These are phyloP conservation scores for Pythium folliculosum DNA, from an alignment of 352 stramenopile species.

Conservation along the genomic window DNA sequence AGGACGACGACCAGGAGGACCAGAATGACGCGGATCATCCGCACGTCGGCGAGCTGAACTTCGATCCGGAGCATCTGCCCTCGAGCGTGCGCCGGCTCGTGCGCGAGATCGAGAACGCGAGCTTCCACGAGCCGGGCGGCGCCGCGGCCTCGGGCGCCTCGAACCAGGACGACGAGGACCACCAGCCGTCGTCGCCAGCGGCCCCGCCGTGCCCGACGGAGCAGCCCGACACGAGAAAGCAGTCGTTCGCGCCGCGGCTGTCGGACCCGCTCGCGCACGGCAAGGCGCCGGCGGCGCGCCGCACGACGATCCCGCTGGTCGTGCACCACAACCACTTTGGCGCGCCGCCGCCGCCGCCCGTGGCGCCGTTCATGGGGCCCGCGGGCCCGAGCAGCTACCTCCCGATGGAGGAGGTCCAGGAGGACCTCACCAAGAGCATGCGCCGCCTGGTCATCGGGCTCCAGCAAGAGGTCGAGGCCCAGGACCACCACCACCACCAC, in stretches of 20 bases:
- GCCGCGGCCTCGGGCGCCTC: constrained; percentile 24
- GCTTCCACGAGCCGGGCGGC: constrained; percentile 25
- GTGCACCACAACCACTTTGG: neutral
- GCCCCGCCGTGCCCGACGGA: neutral
- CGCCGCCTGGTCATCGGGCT: constrained; percentile 74
- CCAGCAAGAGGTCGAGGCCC: constrained; percentile 55
- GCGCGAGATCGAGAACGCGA: constrained; percentile 51
- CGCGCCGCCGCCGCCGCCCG: neutral
- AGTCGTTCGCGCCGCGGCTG: constrained; percentile 3
- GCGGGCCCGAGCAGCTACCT: constrained; percentile 30
- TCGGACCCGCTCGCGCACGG: constrained; percentile 18
- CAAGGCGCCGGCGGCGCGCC: neutral
- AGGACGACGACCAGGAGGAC: constrained; percentile 8
- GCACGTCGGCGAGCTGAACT: constrained; percentile 41
- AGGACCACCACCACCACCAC: neutral
- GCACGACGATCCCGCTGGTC: constrained; percentile 22
- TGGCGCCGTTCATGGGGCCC: neutral
- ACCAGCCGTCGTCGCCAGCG: neutral
- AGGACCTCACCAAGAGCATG: constrained; percentile 75
- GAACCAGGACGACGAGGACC: constrained; percentile 47
- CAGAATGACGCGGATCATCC: neutral
- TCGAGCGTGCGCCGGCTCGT: constrained; percentile 56
- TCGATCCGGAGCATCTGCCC: constrained; percentile 43
- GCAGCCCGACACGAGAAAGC: constrained; percentile 5
- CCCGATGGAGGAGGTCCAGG: constrained; percentile 50